A percentile compares a stretch with the other conserved stretches of the same genome.
phyloP scores from a whole-genome alignment of 345 rosid species.

The Garcia nutans region DNA sequence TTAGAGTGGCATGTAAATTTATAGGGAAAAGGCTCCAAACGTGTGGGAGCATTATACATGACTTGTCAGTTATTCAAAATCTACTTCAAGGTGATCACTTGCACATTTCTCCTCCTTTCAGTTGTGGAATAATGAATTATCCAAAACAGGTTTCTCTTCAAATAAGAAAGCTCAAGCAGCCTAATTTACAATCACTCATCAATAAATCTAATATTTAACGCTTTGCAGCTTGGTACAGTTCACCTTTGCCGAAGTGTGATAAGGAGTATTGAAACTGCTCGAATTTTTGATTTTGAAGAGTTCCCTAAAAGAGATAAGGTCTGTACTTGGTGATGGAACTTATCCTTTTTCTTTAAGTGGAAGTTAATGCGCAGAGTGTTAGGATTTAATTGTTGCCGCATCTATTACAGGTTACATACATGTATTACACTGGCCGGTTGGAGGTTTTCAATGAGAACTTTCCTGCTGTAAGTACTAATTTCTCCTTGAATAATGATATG shows the following conservation, averaged over 20 bases:
- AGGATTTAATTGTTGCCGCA: slow-evolving; percentile 13
- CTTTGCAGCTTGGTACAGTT: slow-evolving; percentile 92
- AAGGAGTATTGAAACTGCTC: slow-evolving; percentile 95
- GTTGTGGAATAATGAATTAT: no score
- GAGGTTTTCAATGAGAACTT: slow-evolving; percentile 98
- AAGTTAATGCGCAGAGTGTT: background rate
- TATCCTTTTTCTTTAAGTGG: background rate
- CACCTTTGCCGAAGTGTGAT: slow-evolving; percentile 97
- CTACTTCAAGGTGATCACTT: slow-evolving; percentile 74
- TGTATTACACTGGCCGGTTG: slow-evolving; percentile 98
- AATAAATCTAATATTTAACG: slow-evolving; percentile 4
- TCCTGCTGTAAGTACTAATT: slow-evolving; percentile 62
- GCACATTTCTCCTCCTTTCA: background rate
- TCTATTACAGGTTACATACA: slow-evolving; percentile 77
- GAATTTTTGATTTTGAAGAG: slow-evolving; percentile 95
- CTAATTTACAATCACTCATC: background rate
- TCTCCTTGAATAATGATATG: slow-evolving; percentile 2
- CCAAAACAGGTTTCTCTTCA: no score
- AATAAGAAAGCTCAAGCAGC: background rate
- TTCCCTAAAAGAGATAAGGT: slow-evolving; percentile 94
- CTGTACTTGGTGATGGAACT: slow-evolving; percentile 2
- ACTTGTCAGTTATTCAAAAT: slow-evolving; percentile 94
- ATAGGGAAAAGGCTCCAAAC: slow-evolving; percentile 93
- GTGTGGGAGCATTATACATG: slow-evolving; percentile 91
- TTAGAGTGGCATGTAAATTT: slow-evolving; percentile 14